Base-by-base conservation (phyloP, 352 stramenopile genomes). In the Globisporangium sylvaticum region DNA sequence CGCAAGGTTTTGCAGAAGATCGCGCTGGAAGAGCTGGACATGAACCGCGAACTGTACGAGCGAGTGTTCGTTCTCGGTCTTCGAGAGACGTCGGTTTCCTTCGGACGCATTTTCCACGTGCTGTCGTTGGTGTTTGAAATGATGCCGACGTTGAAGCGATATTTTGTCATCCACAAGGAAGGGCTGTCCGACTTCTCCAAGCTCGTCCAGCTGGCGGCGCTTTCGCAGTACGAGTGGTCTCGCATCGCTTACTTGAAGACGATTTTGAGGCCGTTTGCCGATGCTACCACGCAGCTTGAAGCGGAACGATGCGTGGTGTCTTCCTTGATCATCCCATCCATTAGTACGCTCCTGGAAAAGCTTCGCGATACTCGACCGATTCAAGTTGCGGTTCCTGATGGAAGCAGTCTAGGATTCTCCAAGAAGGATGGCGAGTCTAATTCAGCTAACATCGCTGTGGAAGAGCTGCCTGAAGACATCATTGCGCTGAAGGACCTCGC, bases 181-280 rank as follows among this genome's bases (percentile, higher is more conserved):
- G 71, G 73, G 12, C 61, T 72, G 10, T 87, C 80, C 1, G 84
- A 92, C 50, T 78, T 88, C 32, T 89, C 84, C 32, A 92, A 92
- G 63, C 67, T 92, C 7, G 75, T 90, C 27, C 84, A 92, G 62
- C 65, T 92, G 10, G 76, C 79, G 3, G 80, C 75, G 6, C 70
- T 92, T n/a, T 90, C 84, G 32, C 64, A 68, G 22, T 90, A 89
- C 62, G 84, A 92, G 37, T 92, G 84, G 84, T 82, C 81, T 27
- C 80, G 81, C 12, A 79, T 88, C 24, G 74, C 69, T 9, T 86
- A 87, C 61, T 66, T 92, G 27, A 77, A 77, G 31, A 76, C 81
- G 15, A 75, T 92, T 37, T 57, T 92, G 3, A 90, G 89, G 44
- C 83, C 84, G 10, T 91, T 92, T 50, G 78, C 78, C 5, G 82